Conservation (phyloP, 768 basidiomycete species). For the Russula ochroleuca region DNA sequence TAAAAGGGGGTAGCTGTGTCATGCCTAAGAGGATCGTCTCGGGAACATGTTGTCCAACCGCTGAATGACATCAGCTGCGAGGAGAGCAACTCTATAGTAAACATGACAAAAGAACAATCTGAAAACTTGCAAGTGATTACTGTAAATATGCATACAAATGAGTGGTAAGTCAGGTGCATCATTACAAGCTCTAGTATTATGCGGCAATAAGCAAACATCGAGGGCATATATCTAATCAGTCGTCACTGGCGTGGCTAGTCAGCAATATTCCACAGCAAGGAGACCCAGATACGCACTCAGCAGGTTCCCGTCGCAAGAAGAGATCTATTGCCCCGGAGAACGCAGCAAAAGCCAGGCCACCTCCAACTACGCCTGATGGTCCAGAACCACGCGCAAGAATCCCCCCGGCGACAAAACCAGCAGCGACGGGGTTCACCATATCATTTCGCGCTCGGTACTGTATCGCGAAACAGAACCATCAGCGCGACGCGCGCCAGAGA, state of each 20-base stretch:
- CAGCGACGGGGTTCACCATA: slow-evolving; percentile 83
- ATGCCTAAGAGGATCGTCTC: background rate
- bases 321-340: slow-evolving; percentile 90
- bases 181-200: slow-evolving; percentile 12
- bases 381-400: slow-evolving; percentile 85
- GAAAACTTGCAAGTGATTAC: slow-evolving; percentile 1
- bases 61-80: background rate
- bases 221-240: slow-evolving; percentile 6
- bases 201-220: background rate
- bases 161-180: background rate
- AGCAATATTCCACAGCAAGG: background rate
- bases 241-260: slow-evolving; percentile 16
- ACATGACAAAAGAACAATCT: background rate
- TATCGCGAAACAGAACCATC: background rate
- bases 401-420: slow-evolving; percentile 86
- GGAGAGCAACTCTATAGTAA: slow-evolving; percentile 1
- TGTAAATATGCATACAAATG: background rate
- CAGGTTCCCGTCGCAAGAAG: slow-evolving; percentile 74
- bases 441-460: slow-evolving; percentile 97
- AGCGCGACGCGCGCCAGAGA: background rate
- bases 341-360: slow-evolving; percentile 87
- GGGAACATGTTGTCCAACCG: background rate
- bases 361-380: slow-evolving; percentile 79
- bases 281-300: slow-evolving; percentile 52
- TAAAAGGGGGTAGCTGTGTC: too few relatives aligned